A percentile compares a stretch with the other conserved stretches of the same genome.
Evolutionary conservation across 1,139 yeast species (phyloP).

Genomic region (Zygoascus hellenicus): DNA sequence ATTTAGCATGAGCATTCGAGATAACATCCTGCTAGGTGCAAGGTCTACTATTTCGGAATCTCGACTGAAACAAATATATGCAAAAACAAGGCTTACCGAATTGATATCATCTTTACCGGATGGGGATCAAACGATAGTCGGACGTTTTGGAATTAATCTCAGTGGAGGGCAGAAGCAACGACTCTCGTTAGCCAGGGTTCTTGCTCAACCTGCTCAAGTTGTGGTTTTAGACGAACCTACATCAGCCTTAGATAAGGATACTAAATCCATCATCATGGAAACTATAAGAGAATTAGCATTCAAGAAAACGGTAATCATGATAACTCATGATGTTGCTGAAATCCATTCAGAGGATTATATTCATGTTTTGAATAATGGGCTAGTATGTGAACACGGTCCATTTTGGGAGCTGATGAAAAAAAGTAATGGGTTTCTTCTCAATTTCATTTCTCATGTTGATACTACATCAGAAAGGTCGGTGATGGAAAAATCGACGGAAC

Average conservation of each 20-base stretch:
- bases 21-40: constrained; percentile 51
- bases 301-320: constrained; percentile 66
- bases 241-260: constrained; percentile 64
- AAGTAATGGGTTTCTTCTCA: neutral
- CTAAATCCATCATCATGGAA: constrained; percentile 33
- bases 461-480: no score
- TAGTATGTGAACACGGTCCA: constrained; percentile 42
- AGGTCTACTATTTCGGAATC: constrained; percentile 24
- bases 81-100: constrained; percentile 32
- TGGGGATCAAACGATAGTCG: constrained; percentile 51
- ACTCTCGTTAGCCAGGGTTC: constrained; percentile 77
- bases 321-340: constrained; percentile 69
- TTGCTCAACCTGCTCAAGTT: constrained; percentile 62
- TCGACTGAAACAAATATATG: constrained; percentile 24
- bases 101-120: constrained; percentile 44
- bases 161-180: constrained; percentile 93
- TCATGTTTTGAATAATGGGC: constrained; percentile 54
- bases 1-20: constrained; percentile 56
- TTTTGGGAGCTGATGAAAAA: constrained; percentile 30
- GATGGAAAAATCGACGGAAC: no score
- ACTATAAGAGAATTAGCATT: constrained; percentile 46
- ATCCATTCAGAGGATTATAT: constrained; percentile 53
- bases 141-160: constrained; percentile 44
- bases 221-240: constrained; percentile 79
- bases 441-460: neutral